Evolutionary conservation across 352 stramenopile species (phyloP), one percentile per base, ranked within the genome.

Genomic region (Pythium biforme): DNA sequence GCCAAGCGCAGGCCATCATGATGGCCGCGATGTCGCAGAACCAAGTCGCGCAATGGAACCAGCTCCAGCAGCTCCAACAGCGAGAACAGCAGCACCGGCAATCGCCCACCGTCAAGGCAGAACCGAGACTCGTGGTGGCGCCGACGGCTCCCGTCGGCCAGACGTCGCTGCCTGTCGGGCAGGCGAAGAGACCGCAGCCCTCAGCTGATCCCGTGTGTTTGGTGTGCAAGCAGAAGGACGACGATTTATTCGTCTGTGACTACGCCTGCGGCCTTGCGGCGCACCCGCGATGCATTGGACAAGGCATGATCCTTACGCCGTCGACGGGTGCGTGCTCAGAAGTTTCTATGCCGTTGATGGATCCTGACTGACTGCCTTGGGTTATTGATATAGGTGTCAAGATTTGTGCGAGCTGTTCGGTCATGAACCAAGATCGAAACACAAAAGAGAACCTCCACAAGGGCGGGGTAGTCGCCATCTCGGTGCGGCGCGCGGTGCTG

Each of bases 381-480:
- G 39, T n/a, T 22, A 22, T 19, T 45, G 10, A 26, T 57, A 10
- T 15, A 92, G 83, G 79, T 8, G 80, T 76, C 0, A 75, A 83
- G 29, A 64, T 91, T 0, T 93, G 84, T 41, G 84, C 80, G 37
- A 93, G 75, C 47, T 93, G 84, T 55, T 87, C 76, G 34, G 74
- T 90, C 47, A 83, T 84, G 55, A 77, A 89, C 39, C 78, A 89
- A 52, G 87, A 90, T 59, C 75, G 84, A 8, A 71, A 73, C 15
- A 79, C 77, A 26, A 74, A 82, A n/a, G 84, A 93, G 62, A 79
- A 91, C 66, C 40, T 90, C 29, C 86, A 79, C 6, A 86, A 86
- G 51, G 81, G 81, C 31, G 84, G 81, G 39, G 56, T 61, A 22
- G 70, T 73, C 50, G 77, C 75, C 22, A 64, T 90, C 41, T 88